Base-by-base conservation (phyloP, 1,284 basidiomycete species). In the Calocybe gambosa region DNA sequence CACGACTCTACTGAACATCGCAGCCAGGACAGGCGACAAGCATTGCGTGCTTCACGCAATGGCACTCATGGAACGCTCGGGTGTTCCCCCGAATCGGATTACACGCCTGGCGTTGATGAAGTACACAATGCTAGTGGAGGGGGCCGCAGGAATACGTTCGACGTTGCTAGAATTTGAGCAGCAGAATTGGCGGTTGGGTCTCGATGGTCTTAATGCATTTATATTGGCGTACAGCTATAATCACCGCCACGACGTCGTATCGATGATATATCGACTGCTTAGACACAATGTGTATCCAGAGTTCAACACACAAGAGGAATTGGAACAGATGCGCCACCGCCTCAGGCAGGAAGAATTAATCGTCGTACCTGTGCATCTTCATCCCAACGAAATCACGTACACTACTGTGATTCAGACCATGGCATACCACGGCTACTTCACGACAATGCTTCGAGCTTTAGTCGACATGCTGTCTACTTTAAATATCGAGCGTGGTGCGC, bases 361-460 rank as follows among this genome's bases (percentile, higher is more conserved):
- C 49, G 55, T 62, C 35, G 62, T 84, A 19, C 66, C 73, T 0
- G 53, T 55, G 2, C 56, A 63, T 5, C 54, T 83, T 35, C 60
- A 67, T 38, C 84, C 88, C 5, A 75, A 88, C 57, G 66, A 71
- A 16, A 63, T 78, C 45, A 88, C 86, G 8, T 93, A 82, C 61
- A 80, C 76, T 13, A 65, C 70, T n/a, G 65, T 89, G 57, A 74
- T 91, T 41, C 84, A 88, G 57, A 64, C 70, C 6, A 72, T 83
- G 58, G 75, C 86, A 2, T 84, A 84, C 58, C 74, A 80, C 45
- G 89, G 90, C 4, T 68, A 88, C 54, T 71, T 93, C 43, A 58
- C 64, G 19, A 66, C 70, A 2, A 73, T 79, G 0, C 65, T 92
- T 38, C 62, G 68, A 3, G 69, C 82, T 43, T 82, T 93, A 58